Evolutionary conservation across 2,329 filamentous ascomycete species (phyloP).

Genomic region (Claviceps purpurea): DNA sequence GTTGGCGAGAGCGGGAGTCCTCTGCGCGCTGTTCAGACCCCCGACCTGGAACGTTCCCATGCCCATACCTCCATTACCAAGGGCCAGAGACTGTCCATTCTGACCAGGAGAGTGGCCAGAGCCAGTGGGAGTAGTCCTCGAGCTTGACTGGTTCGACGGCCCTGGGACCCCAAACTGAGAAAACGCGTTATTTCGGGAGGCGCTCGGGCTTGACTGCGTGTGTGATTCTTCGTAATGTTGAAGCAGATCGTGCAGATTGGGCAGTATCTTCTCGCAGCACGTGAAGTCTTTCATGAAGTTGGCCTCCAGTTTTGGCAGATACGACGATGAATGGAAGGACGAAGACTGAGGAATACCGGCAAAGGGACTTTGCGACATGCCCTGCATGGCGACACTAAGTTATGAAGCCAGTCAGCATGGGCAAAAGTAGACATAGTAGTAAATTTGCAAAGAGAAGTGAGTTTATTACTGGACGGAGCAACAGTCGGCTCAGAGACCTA

Average conservation of each 20-base stretch:
- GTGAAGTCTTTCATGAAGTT: conserved; percentile 97
- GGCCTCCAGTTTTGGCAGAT: conserved; percentile 88
- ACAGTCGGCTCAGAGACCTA: background rate
- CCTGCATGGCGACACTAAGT: conserved; percentile 79
- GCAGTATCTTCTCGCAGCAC: conserved; percentile 81
- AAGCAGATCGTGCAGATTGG: conserved; percentile 84
- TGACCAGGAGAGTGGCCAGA: conserved; percentile 18
- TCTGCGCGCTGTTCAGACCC: conserved; percentile 20
- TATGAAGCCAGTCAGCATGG: background rate
- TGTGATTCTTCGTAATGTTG: conserved; percentile 96
- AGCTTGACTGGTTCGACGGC: conserved; percentile 19
- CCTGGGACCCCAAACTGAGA: conserved; percentile 24
- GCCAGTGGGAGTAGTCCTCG: conserved; percentile 19
- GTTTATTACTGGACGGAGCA: too few species aligned
- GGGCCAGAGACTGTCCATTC: conserved; percentile 21
- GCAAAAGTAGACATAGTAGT: background rate
- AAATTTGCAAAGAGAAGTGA: too few species aligned
- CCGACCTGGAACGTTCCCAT: conserved; percentile 22
- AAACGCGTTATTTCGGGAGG: conserved; percentile 26
- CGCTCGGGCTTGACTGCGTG: conserved; percentile 48
- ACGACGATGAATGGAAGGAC: conserved; percentile 91
- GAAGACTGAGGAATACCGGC: conserved; percentile 63
- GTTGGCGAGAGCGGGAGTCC: conserved; percentile 28
- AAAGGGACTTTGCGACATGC: conserved; percentile 69
- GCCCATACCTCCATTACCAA: conserved; percentile 22